Evolutionary conservation across 108 stramenopile genomes (phyloP), one percentile per base, ranked within the genome.

Genomic region (Conticribra guillardii): DNA sequence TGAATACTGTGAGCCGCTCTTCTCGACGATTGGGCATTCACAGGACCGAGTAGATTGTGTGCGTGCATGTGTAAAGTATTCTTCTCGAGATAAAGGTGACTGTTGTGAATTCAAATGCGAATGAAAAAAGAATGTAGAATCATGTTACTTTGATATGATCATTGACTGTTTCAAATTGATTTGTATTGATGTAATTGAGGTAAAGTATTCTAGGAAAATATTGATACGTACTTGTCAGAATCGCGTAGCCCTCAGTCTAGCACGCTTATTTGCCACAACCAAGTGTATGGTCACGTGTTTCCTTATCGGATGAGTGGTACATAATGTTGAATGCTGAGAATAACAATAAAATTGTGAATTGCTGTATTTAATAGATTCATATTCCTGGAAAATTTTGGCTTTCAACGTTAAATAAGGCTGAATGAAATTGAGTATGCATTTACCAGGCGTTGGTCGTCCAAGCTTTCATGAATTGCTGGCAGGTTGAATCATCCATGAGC

Each of bases 31-130:
- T 51, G 50, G 19, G 50, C 5, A 9, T 41, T 5, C 37, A 11
- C 9, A 51, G 4, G 50, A 19, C 19, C 50, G 50, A 18, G 16
- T 18, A 4, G 50, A 51, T 51, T 51, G 50, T 18, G 18, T 51
- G 17, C 16, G 50, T 4, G 50, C 50, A 14, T 51, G 50, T 51
- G 4, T 51, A 19, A 17, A 21, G 50, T 51, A 51, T 18, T 4
- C 16, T 18, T 51, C 50, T 17, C 16, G 50, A 4, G 50, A 19
- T 16, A 17, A 21, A 21, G 50, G 50, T 51, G 50, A 51, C 16
- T 51, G 50, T 51, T 51, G 50, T 18, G 4, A 51, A 21, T 51
- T 51, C 50, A 19, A 51, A 19, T 51, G 50, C 50, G 17, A 11
- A 51, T 51, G 19, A 21, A 51, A 51, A 51, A 18, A 18, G 50